Evolutionary conservation across 2,329 filamentous ascomycete genomes (phyloP).

Genomic region (Ilyonectria robusta): DNA sequence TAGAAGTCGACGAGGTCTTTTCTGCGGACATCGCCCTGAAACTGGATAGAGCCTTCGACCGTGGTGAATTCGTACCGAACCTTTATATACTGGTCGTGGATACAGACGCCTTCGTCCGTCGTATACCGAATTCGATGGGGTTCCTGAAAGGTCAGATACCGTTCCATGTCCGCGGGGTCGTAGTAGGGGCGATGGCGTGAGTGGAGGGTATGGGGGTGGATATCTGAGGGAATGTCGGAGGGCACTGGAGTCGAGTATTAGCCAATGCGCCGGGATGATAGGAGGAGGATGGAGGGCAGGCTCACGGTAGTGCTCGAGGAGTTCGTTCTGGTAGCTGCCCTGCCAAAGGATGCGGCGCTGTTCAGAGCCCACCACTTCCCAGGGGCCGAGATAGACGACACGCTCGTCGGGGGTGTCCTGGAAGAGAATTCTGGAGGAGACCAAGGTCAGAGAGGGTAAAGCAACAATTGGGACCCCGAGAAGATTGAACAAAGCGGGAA

Average conservation of each 20-base stretch:
- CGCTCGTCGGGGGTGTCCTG: constrained; percentile 64
- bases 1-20: constrained; percentile 66
- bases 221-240: constrained; percentile 59
- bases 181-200: constrained; percentile 65
- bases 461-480: constrained; percentile 17
- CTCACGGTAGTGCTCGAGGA: constrained; percentile 66
- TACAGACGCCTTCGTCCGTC: constrained; percentile 60
- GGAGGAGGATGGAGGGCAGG: constrained; percentile 29
- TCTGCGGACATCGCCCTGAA: constrained; percentile 64
- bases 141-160: constrained; percentile 63
- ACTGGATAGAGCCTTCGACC: constrained; percentile 61
- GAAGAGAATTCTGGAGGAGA: constrained; percentile 61
- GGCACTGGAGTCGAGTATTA: constrained; percentile 55
- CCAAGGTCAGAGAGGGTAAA: constrained; percentile 41
- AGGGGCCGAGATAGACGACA: constrained; percentile 67
- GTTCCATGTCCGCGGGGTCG: constrained; percentile 65
- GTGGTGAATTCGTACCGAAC: constrained; percentile 67
- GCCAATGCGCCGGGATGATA: constrained; percentile 10
- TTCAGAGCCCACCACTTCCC: constrained; percentile 64
- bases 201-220: constrained; percentile 65
- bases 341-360: constrained; percentile 67
- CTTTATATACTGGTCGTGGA: constrained; percentile 64
- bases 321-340: constrained; percentile 66
- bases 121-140: constrained; percentile 65
- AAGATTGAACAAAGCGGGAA: constrained; percentile 12